Base-by-base conservation (phyloP, 2,329 filamentous ascomycete genomes). In the Trichoderma afroharzianum region DNA sequence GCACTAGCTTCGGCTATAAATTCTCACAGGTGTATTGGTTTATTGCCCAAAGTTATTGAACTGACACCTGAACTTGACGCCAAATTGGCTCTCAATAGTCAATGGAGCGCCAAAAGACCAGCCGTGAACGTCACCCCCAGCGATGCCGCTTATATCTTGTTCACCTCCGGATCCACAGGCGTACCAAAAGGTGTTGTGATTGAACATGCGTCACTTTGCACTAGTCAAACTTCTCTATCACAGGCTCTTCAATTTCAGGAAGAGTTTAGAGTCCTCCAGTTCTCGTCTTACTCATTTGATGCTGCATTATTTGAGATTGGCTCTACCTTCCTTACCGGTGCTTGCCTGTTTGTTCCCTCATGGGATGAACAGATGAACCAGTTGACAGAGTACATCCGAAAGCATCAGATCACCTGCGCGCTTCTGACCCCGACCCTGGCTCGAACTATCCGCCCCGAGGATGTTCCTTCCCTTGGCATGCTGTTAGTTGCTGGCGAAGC, bases 91-190 rank as follows among this genome's bases (percentile, higher is more conserved):
- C n/a, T 14, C 6, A 63, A 61, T 9, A 9, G 15, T 15, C 12
- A 21, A 11, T 61, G 55, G 53, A 57, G 30, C 15, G 9, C 18
- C 14, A 4, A 26, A 8, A 21, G 28, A 30, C 70, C 70, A 39
- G 15, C 39, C 14, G 39, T 69, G 0, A 24, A 61, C 9, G 3
- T 53, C n/a, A 32, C 28, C 1, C 28, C 67, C 9, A 62, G 30
- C 11, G 67, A 69, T 61, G 66, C 79, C 57, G 79, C 83, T n/a
- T 84, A 84, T 67, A 85, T 89, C 75, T 86, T 88, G 75, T 89
- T 88, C 75, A 89, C 87, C 30, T 88, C 87, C 3, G 87, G 87
- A 26, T 88, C 85, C 68, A 89, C 87, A 0, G 87, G 87, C 6
- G 83, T 83, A 70, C 87, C 87, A 9, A 89, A 89, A 79, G 87